Conservation (phyloP, 2,329 filamentous ascomycete genomes). For the Stromatinia cepivora region DNA sequence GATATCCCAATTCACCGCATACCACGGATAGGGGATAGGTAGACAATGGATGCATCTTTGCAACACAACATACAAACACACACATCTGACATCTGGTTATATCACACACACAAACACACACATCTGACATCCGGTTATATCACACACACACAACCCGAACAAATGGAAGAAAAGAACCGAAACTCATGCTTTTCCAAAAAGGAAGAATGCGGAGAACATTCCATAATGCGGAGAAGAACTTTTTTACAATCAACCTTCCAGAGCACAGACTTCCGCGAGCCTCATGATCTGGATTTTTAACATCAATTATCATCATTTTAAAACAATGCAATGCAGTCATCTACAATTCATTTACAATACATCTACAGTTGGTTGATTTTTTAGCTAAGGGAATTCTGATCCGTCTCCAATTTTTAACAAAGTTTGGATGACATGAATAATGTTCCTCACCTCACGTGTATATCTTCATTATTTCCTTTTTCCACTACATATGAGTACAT, state of each 20-base stretch:
- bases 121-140: neutral
- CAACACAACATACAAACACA: no score
- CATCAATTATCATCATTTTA: neutral
- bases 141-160: neutral
- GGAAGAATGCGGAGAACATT: constrained; percentile 5
- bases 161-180: constrained; percentile 8
- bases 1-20: neutral
- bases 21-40: neutral
- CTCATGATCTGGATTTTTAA: constrained; percentile 1
- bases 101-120: no score
- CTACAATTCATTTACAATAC: no score
- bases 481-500: neutral
- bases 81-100: no score
- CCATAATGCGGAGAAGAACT: constrained; percentile 12
- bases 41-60: neutral
- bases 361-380: no score
- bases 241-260: neutral
- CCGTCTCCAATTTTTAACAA: neutral
- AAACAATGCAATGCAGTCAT: no score
- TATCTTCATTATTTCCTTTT: neutral
- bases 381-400: neutral
- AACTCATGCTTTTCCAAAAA: neutral
- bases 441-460: constrained; percentile 2
- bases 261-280: neutral
- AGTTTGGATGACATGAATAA: neutral